Percentiles rank a stretch among this genome's conserved stretches.
Evolutionary conservation across 2,329 filamentous ascomycete species (phyloP).

Genomic region (Colletotrichum sojae): DNA sequence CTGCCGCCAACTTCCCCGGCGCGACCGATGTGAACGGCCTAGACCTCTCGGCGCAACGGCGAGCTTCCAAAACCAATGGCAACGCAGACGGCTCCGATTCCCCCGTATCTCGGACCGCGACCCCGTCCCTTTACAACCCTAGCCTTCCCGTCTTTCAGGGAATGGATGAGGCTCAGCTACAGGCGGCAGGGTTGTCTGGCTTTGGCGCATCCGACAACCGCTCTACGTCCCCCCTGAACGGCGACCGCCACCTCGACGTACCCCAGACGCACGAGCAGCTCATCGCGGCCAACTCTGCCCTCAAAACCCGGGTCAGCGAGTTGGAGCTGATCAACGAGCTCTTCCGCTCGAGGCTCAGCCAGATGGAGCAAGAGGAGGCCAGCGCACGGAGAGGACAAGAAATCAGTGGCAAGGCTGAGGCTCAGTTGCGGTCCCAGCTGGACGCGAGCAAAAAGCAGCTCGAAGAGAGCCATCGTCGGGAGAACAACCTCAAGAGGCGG

Average conservation of each 20-base stretch:
- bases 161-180: constrained; percentile 80
- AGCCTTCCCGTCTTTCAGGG: constrained; percentile 85
- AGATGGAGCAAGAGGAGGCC: constrained; percentile 83
- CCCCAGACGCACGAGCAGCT: constrained; percentile 86
- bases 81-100: constrained; percentile 82
- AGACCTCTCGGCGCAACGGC: constrained; percentile 68
- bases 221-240: constrained; percentile 64
- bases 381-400: constrained; percentile 74
- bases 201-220: constrained; percentile 70
- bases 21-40: constrained; percentile 71
- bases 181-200: constrained; percentile 62
- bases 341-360: constrained; percentile 81
- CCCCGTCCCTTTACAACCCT: constrained; percentile 81
- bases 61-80: constrained; percentile 80
- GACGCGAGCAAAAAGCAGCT: constrained; percentile 68
- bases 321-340: constrained; percentile 94
- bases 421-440: constrained; percentile 70
- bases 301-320: constrained; percentile 97
- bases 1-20: constrained; percentile 55
- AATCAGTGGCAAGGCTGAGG: constrained; percentile 68
- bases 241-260: constrained; percentile 76
- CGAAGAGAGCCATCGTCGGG: constrained; percentile 82
- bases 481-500: constrained; percentile 85
- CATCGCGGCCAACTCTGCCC: constrained; percentile 82
- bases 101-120: constrained; percentile 83